These are phyloP conservation scores for Castanospermum australe DNA, from an alignment of 306 rosid species.

Conservation along the genomic window DNA sequence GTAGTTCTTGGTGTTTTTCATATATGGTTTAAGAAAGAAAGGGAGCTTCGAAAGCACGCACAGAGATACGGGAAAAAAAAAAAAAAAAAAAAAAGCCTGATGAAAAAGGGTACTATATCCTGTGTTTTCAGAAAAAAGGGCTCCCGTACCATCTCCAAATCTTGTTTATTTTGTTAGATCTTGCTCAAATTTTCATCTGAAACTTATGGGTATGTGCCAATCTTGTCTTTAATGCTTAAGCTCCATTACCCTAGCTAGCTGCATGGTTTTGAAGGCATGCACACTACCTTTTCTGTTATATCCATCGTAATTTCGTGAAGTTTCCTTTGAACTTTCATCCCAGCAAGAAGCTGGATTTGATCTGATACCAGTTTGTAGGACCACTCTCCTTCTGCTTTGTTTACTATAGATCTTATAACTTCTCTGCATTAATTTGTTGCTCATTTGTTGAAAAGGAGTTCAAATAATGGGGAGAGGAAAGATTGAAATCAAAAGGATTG, in stretches of 20 bases:
- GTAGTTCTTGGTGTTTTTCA: too few species aligned
- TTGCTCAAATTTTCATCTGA: background rate
- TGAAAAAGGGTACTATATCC: background rate
- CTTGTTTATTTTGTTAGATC: slow-evolving; percentile 22
- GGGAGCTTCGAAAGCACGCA: background rate
- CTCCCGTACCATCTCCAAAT: background rate
- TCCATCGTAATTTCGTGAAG: background rate
- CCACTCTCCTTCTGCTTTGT: background rate
- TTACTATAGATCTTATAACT: background rate
- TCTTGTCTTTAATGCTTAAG: background rate
- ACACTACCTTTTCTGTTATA: too few species aligned
- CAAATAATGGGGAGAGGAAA: slow-evolving; percentile 86
- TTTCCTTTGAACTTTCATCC: background rate
- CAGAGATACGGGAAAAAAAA: too few species aligned
- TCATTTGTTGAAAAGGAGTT: background rate
- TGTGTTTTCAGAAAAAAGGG: background rate
- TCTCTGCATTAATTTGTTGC: background rate
- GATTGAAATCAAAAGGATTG: slow-evolving; percentile 94
- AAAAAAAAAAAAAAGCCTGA: background rate
- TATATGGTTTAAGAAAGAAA: background rate
- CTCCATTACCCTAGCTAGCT: slow-evolving; percentile 10
- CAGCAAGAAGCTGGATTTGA: background rate
- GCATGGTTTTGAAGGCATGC: background rate
- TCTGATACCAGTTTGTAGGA: background rate
- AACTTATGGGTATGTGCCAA: background rate